Conservation (phyloP, 805 yeast genomes). For the Candida yuanshanica region DNA sequence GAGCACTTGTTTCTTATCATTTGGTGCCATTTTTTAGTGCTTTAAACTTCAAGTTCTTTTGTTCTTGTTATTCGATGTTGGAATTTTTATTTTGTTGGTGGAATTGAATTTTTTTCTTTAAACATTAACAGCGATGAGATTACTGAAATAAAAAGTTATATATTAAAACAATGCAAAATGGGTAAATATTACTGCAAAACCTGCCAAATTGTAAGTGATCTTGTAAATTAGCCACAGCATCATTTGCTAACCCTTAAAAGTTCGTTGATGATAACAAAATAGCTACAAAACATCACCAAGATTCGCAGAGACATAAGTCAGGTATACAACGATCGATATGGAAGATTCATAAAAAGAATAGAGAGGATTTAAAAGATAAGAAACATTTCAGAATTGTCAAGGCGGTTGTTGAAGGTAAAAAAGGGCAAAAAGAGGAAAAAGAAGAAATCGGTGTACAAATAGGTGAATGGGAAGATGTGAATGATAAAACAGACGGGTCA, state of each 20-base stretch:
- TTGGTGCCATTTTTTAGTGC: neutral
- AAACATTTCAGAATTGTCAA: too few species aligned
- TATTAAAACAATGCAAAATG: too few species aligned
- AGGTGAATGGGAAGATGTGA: conserved; percentile 6
- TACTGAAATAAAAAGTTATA: too few species aligned
- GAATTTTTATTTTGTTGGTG: neutral
- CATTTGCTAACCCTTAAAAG: neutral
- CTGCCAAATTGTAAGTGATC: conserved; percentile 5
- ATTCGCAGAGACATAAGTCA: conserved; percentile 3
- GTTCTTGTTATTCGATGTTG: neutral
- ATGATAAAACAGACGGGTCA: neutral
- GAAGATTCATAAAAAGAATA: conserved; percentile 5
- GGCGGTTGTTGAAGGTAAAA: neutral
- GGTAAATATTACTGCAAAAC: conserved; percentile 7
- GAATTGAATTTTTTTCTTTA: too few species aligned
- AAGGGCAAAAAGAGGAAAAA: neutral
- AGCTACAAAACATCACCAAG: conserved; percentile 5
- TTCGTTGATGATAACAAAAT: conserved; percentile 6
- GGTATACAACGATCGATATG: neutral
- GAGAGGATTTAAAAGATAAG: neutral
- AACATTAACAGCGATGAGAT: too few species aligned
- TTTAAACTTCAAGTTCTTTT: neutral
- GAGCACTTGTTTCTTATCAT: neutral
- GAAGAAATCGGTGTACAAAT: conserved; percentile 2
- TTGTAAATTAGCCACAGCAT: too few species aligned